Conservation (phyloP, 208 protist genomes). For the Naegleria gruberi region DNA sequence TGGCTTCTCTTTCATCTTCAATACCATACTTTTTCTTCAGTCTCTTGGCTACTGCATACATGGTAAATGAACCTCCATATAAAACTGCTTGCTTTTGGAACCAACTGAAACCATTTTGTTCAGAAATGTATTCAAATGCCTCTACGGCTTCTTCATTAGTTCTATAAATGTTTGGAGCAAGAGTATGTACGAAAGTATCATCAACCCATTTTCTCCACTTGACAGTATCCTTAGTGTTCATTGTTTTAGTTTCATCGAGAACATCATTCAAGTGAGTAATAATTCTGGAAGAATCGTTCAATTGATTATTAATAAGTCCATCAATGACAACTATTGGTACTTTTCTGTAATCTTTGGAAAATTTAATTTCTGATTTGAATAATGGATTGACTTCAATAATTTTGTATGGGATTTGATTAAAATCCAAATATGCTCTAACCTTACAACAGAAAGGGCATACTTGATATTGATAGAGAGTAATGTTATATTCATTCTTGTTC, state of each 20-base stretch:
- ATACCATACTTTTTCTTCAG: neutral
- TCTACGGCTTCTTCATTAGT: neutral
- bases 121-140: constrained; percentile 24
- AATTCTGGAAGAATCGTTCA: constrained; percentile 25
- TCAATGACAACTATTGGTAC: constrained; percentile 29
- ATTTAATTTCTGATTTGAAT: constrained; percentile 28
- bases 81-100: neutral
- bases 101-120: neutral
- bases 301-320: constrained; percentile 9
- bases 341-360: constrained; percentile 32
- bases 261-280: neutral
- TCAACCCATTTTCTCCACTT: constrained; percentile 23
- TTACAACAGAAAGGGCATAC: constrained; percentile 23
- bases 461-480: constrained; percentile 21
- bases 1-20: constrained; percentile 15
- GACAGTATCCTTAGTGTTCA: neutral
- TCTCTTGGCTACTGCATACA: constrained; percentile 14
- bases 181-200: neutral
- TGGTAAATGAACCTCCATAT: neutral
- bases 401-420: constrained; percentile 34
- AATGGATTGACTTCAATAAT: constrained; percentile 32
- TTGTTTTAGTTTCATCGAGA: neutral
- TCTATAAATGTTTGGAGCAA: constrained; percentile 24
- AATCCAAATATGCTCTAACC: constrained; percentile 30
- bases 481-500: neutral